phyloP scores from a whole-genome alignment of 805 yeast genomes.

The Candida xyloterini region DNA sequence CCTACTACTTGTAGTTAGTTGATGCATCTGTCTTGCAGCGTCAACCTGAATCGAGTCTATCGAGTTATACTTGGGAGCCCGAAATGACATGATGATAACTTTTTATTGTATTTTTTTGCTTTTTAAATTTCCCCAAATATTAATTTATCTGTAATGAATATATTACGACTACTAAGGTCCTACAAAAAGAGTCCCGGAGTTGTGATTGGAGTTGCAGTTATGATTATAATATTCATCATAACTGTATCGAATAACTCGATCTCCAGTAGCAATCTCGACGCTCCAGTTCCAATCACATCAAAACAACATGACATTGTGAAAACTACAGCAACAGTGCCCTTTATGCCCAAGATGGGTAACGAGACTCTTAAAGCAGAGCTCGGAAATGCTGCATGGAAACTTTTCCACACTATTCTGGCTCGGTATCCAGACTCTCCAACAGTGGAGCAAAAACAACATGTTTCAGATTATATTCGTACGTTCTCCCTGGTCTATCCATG shows the following conservation, averaged over 20 bases:
- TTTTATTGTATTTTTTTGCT: too few relatives aligned
- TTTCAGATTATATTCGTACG: constrained; percentile 59
- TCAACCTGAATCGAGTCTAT: constrained; percentile 55
- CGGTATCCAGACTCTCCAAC: constrained; percentile 86
- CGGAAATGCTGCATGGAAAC: constrained; percentile 89
- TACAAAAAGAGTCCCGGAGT: constrained; percentile 18
- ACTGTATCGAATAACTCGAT: constrained; percentile 19
- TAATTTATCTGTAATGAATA: constrained; percentile 1
- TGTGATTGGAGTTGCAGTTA: constrained; percentile 17
- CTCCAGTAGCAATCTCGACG: constrained; percentile 18
- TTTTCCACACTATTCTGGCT: constrained; percentile 88
- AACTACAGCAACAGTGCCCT: constrained; percentile 30
- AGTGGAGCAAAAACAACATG: constrained; percentile 56
- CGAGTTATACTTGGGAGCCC: constrained; percentile 29
- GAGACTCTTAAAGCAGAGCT: constrained; percentile 65
- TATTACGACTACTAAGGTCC: constrained; percentile 8
- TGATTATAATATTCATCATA: constrained; percentile 19
- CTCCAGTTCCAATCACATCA: constrained; percentile 21
- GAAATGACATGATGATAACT: constrained; percentile 2
- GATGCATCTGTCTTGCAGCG: constrained; percentile 63
- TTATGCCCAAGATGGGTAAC: constrained; percentile 95
- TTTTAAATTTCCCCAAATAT: neutral
- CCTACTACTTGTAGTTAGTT: constrained; percentile 45
- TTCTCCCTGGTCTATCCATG: constrained; percentile 96
- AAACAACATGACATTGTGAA: constrained; percentile 1